A percentile compares a stretch with the other conserved stretches of the same genome.
Evolutionary conservation across 441 rosid genomes (phyloP).

Genomic region (Pelargonium fulgidum): DNA sequence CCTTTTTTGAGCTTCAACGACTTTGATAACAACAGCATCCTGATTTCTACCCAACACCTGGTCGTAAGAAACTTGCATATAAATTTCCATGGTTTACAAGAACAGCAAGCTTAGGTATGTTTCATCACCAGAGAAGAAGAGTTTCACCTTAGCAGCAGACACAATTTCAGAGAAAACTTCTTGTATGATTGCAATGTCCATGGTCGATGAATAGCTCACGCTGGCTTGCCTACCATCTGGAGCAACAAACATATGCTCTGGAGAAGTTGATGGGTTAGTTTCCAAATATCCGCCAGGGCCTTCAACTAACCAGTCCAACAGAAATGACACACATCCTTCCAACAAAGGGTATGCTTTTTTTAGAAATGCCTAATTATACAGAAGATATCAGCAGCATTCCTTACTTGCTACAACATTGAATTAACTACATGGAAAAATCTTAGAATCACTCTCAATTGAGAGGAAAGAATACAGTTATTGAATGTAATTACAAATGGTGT

Average conservation of each 20-base stretch:
- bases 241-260: conserved; percentile 5
- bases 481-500: too few species aligned
- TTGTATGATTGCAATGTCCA: conserved; percentile 3
- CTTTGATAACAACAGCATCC: conserved; percentile 47
- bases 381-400: background rate
- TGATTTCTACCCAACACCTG: conserved; percentile 59
- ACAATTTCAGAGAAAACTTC: conserved; percentile 1
- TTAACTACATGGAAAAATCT: background rate
- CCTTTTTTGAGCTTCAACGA: conserved; percentile 47
- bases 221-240: conserved; percentile 6
- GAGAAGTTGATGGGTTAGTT: conserved; percentile 6
- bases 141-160: conserved; percentile 23
- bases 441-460: too few species aligned
- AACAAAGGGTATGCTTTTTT: background rate
- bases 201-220: conserved; percentile 3
- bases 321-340: background rate
- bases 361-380: background rate
- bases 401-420: background rate
- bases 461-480: too few species aligned
- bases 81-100: conserved; percentile 1
- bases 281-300: conserved; percentile 4
- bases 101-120: background rate
- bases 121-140: conserved; percentile 5
- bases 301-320: conserved; percentile 1
- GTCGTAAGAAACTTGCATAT: conserved; percentile 16